These are phyloP conservation scores for Rhodotorula babjevae DNA, from an alignment of 768 basidiomycete genomes.

Conservation along the genomic window DNA sequence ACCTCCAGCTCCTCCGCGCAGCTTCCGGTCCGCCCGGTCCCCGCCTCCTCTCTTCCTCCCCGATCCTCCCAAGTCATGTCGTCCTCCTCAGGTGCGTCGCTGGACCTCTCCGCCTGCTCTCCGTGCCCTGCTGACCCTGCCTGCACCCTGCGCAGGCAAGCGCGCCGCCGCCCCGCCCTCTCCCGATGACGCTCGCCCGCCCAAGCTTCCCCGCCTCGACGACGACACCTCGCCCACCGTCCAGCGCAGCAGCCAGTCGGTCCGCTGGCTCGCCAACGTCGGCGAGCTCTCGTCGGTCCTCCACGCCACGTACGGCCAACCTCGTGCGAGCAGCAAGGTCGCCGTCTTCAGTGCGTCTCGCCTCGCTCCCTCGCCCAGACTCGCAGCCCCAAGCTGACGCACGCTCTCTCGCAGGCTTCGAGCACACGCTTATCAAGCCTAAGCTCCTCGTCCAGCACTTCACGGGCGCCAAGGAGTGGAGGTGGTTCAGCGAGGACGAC, in stretches of 20 bases:
- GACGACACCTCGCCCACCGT: background rate
- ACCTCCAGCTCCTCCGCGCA: no score
- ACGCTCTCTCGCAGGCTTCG: background rate
- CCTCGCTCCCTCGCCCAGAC: background rate
- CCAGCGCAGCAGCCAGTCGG: background rate
- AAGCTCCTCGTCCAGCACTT: no score
- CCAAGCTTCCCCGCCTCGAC: background rate
- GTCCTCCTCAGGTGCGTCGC: background rate
- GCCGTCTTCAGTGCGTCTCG: conserved; percentile 8
- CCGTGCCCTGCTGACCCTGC: no score
- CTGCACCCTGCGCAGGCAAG: background rate
- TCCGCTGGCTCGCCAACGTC: background rate
- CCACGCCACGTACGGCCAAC: conserved; percentile 4
- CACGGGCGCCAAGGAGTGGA: background rate
- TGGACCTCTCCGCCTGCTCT: background rate
- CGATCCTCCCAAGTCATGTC: background rate
- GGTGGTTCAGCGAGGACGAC: background rate
- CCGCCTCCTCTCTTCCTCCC: background rate
- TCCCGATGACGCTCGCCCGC: background rate
- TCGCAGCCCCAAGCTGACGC: background rate
- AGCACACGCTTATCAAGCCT: background rate
- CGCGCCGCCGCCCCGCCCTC: background rate
- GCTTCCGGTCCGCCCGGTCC: no score
- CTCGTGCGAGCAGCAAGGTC: background rate
- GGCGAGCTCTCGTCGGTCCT: background rate